Conservation (phyloP, 768 basidiomycete species). For the Suillus subaureus region DNA sequence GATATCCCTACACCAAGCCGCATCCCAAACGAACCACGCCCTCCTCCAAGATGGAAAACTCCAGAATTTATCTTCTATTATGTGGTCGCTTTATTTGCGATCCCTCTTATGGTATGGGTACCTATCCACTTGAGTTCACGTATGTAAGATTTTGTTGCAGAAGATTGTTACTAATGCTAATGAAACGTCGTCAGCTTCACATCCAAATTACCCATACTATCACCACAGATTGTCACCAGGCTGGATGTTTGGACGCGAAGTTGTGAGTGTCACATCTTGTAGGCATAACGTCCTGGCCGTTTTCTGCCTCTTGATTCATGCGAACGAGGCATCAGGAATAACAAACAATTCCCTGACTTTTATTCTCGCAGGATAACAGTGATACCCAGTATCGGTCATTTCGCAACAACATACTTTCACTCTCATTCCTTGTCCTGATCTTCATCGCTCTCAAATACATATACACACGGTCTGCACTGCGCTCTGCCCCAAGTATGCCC, state of each 20-base stretch:
- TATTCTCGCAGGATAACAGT: conserved; percentile 78
- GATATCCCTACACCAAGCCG: conserved; percentile 47
- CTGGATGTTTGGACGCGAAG: conserved; percentile 79
- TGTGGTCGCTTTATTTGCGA: conserved; percentile 54
- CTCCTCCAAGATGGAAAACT: conserved; percentile 72
- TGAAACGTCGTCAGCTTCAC: conserved; percentile 48
- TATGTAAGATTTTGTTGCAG: conserved; percentile 44
- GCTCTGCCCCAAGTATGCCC: conserved; percentile 28
- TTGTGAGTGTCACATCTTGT: conserved; percentile 53
- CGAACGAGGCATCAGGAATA: conserved; percentile 8
- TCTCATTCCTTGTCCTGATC: conserved; percentile 48
- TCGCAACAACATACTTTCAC: conserved; percentile 72
- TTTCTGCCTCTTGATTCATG: conserved; percentile 6
- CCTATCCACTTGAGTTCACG: conserved; percentile 73
- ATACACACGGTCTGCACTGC: conserved; percentile 39
- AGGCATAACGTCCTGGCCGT: not conserved
- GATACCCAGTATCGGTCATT: conserved; percentile 91
- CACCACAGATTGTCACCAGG: conserved; percentile 60
- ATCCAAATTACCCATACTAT: conserved; percentile 75
- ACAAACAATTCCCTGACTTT: not conserved
- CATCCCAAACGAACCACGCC: conserved; percentile 27
- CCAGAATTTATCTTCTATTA: conserved; percentile 82
- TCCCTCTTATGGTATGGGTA: conserved; percentile 78
- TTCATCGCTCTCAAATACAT: conserved; percentile 60
- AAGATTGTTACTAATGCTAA: not conserved